Percentiles rank a stretch among this genome's conserved stretches.
These are phyloP conservation scores for Taphrina sp. DNA, from an alignment of 1,139 yeast genomes.

Conservation along the genomic window DNA sequence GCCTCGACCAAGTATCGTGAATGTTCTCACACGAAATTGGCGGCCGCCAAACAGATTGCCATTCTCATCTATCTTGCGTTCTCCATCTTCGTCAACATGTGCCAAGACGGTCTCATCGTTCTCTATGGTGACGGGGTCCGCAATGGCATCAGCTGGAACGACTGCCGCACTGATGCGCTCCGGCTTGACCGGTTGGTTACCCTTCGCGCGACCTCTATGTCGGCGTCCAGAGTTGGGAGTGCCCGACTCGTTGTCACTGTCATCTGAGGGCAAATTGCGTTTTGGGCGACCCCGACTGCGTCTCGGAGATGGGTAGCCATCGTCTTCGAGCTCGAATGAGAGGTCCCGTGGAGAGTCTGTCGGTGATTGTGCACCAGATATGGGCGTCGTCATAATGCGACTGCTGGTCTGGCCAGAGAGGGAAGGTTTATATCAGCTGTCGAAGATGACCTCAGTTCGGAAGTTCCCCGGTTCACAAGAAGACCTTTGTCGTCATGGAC, in stretches of 20 bases:
- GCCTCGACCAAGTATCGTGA: slow-evolving; percentile 73
- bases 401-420: no score
- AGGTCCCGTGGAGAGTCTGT: neutral
- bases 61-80: slow-evolving; percentile 62
- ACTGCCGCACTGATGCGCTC: slow-evolving; percentile 13
- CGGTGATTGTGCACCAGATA: slow-evolving; percentile 6
- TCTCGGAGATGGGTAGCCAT: neutral
- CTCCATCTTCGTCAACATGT: slow-evolving; percentile 71
- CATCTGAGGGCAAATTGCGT: slow-evolving; percentile 8
- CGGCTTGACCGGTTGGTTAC: slow-evolving; percentile 6
- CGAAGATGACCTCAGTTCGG: no score
- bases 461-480: no score
- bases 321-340: neutral
- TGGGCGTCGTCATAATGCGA: slow-evolving; percentile 10
- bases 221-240: slow-evolving; percentile 39
- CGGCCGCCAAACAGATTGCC: slow-evolving; percentile 78
- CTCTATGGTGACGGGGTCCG: slow-evolving; percentile 52
- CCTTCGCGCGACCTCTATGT: slow-evolving; percentile 38
- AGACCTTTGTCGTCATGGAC: no score
- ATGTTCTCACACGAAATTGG: slow-evolving; percentile 74
- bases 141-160: slow-evolving; percentile 20
- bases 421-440: no score
- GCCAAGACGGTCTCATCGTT: slow-evolving; percentile 82
- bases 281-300: neutral
- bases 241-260: slow-evolving; percentile 27